Base-by-base conservation (phyloP, 805 yeast species). In the Saturnispora gosingensis region DNA sequence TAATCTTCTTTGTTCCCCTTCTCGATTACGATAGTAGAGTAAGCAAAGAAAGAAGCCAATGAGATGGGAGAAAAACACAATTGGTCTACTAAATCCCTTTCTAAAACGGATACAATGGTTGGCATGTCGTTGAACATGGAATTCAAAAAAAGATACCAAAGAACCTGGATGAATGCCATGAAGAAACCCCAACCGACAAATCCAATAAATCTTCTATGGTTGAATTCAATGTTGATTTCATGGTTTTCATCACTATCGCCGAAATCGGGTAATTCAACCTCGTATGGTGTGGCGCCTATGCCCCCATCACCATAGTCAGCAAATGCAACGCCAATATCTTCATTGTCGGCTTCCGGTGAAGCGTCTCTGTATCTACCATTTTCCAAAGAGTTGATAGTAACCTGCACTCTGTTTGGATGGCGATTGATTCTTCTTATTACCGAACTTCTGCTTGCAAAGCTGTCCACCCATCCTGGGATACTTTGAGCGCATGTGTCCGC, bases 401-500 rank as follows among this genome's bases (percentile, higher is more conserved):
- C 49, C 24, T 35, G 38, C 4, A 44, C 43, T 35, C 30, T 40
- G 7, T 38, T 25, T 4, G n/a, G 22, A 8, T 10, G 15, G 25
- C 20, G 30, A 15, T 43, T 10, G 10, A 39, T 22, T 30, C 44
- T 38, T 10, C 24, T 30, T 7, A 49, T 9, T 22, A 50, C 18
- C 18, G 48, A 45, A 20, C 25, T 18, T 16, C 28, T 10, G 32
- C 51, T 20, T 4, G 42, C 22, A 38, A 38, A n/a, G 13, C 51
- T 48, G 38, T 56, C 55, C 25, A 53, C 51, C 44, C 57, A 62
- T 1, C 68, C 64, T 3, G 78, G 61, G 4, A 88, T 71, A 3
- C 85, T 75, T 66, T 91, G 98, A 0, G 98, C 98, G 55, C 90
- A 63, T 0, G 90, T 80, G 64, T 91, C 98, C 0, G 97, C 89